Conservation (phyloP, 106 monocot species). For the Platanthera zijinensis region DNA sequence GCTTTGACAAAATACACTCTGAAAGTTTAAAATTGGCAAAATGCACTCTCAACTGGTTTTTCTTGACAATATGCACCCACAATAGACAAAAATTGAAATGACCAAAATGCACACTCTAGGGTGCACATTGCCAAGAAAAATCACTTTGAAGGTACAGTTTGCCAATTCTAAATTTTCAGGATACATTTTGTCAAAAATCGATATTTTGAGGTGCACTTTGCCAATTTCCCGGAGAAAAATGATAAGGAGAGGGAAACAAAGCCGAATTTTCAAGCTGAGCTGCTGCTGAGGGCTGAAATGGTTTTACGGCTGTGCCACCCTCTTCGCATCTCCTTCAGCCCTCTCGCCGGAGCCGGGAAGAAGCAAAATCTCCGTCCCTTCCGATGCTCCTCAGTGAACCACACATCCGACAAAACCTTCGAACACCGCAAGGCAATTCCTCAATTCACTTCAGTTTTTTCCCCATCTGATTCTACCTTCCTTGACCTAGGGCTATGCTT, state of each 20-base stretch:
- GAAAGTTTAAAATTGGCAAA: too few species aligned
- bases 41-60: too few species aligned
- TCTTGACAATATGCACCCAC: too few species aligned
- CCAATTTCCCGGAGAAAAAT: too few species aligned
- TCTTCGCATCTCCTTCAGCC: background rate
- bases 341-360: background rate
- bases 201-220: too few species aligned
- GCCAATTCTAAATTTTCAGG: too few species aligned
- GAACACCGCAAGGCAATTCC: conserved; percentile 15
- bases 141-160: too few species aligned
- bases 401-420: conserved; percentile 7
- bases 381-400: conserved; percentile 17
- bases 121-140: too few species aligned
- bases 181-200: too few species aligned
- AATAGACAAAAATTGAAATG: too few species aligned
- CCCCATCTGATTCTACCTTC: background rate
- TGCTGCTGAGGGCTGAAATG: background rate
- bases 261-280: background rate
- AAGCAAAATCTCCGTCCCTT: background rate
- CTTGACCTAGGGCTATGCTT: background rate
- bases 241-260: background rate
- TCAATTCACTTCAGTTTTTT: background rate
- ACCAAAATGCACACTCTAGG: too few species aligned
- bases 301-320: conserved; percentile 14
- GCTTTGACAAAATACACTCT: too few species aligned